A percentile compares a stretch with the other conserved stretches of the same genome.
These are phyloP conservation scores for Leccinum angustisporum DNA, from an alignment of 1,284 basidiomycete genomes.

Conservation along the genomic window DNA sequence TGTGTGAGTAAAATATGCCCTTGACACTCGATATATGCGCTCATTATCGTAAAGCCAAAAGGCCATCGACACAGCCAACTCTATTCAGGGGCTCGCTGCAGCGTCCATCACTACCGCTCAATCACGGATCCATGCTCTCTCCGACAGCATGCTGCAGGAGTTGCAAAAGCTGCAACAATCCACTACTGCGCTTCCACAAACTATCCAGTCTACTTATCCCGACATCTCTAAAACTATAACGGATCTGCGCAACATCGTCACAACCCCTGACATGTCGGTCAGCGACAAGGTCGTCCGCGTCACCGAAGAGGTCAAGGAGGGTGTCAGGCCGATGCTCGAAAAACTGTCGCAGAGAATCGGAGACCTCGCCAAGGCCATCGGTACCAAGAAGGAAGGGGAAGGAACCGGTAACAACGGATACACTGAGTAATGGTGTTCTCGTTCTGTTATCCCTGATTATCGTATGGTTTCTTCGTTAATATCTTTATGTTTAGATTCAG, in stretches of 20 bases:
- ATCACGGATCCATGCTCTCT: conserved; percentile 52
- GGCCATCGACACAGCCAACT: conserved; percentile 65
- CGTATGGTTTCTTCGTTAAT: conserved; percentile 21
- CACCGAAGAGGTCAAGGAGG: conserved; percentile 56
- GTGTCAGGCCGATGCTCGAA: conserved; percentile 58
- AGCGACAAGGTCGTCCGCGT: conserved; percentile 59
- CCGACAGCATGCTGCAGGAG: conserved; percentile 62
- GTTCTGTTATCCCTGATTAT: conserved; percentile 6
- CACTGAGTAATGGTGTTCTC: conserved; percentile 10
- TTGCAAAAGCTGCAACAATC: conserved; percentile 65
- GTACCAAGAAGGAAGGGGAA: conserved; percentile 31
- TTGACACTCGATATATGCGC: conserved; percentile 7
- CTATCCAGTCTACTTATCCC: conserved; percentile 53
- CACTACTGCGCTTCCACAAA: conserved; percentile 52
- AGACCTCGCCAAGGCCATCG: conserved; percentile 28
- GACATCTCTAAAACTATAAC: conserved; percentile 49
- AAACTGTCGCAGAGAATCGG: conserved; percentile 30
- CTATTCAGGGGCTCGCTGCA: conserved; percentile 57
- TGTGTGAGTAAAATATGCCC: conserved; percentile 46
- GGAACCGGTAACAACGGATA: conserved; percentile 11
- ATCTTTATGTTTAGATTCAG: conserved; percentile 27
- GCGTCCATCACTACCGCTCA: conserved; percentile 53
- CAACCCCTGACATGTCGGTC: conserved; percentile 52
- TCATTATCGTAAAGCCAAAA: conserved; percentile 49
- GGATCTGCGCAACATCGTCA: conserved; percentile 53